Conservation (phyloP, 1,284 basidiomycete species). For the Heterobasidion annosum region DNA sequence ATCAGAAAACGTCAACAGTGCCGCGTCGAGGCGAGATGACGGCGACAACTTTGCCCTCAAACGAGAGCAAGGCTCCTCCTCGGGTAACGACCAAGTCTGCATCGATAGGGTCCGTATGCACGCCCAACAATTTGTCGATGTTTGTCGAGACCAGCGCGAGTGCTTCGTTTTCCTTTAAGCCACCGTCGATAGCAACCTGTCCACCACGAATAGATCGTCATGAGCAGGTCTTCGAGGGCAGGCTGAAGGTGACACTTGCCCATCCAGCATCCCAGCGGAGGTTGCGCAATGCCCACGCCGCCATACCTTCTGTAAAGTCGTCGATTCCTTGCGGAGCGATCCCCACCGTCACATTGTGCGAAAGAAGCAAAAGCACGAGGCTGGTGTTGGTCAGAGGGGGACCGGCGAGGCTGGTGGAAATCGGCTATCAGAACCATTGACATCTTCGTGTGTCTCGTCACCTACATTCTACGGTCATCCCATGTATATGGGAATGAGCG, state of each 20-base stretch:
- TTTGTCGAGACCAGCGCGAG: constrained; percentile 54
- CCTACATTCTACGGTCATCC: constrained; percentile 43
- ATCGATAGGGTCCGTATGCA: constrained; percentile 22
- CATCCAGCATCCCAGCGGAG: constrained; percentile 60
- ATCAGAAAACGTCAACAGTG: constrained; percentile 31
- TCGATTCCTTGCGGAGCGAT: constrained; percentile 37
- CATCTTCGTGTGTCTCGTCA: constrained; percentile 7
- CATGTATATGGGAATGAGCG: constrained; percentile 52
- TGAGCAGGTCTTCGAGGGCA: background rate
- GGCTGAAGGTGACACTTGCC: constrained; percentile 27
- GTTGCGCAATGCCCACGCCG: constrained; percentile 48
- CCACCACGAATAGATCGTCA: constrained; percentile 17
- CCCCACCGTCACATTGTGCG: constrained; percentile 56
- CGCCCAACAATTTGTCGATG: constrained; percentile 56
- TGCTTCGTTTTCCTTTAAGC: constrained; percentile 23
- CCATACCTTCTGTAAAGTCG: constrained; percentile 23
- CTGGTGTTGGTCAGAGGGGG: constrained; percentile 36
- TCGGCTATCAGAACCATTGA: background rate
- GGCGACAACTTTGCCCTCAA: constrained; percentile 49
- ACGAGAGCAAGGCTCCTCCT: constrained; percentile 45
- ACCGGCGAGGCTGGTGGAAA: background rate
- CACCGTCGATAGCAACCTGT: constrained; percentile 28
- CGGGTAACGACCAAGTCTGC: constrained; percentile 59
- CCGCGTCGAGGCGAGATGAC: constrained; percentile 36
- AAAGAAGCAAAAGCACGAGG: constrained; percentile 39